Evolutionary conservation across 805 yeast species (phyloP).

Genomic region (Candida insectorum): DNA sequence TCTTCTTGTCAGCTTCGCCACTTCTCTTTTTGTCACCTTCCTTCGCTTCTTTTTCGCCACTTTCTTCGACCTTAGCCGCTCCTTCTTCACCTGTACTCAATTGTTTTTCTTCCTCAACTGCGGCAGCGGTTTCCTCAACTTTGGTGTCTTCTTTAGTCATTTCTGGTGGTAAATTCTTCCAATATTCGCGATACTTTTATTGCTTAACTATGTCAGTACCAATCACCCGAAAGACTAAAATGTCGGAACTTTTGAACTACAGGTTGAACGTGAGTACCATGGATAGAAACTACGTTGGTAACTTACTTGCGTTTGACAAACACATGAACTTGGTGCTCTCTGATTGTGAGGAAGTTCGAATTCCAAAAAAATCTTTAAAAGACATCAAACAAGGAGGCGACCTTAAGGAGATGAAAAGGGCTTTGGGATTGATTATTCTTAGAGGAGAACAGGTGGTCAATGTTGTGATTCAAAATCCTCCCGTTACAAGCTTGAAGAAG

Average conservation of each 20-base stretch:
- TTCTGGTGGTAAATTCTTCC: slow-evolving; percentile 1
- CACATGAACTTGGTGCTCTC: slow-evolving; percentile 82
- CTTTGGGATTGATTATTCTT: slow-evolving; percentile 75
- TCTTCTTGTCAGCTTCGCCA: slow-evolving; percentile 9
- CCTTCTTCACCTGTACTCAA: slow-evolving; percentile 2
- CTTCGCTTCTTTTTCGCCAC: slow-evolving; percentile 2
- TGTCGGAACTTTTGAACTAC: slow-evolving; percentile 70
- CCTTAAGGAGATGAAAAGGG: slow-evolving; percentile 51
- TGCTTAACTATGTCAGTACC: slow-evolving; percentile 1
- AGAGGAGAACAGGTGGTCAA: slow-evolving; percentile 87
- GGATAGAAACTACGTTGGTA: slow-evolving; percentile 81
- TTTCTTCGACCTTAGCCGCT: slow-evolving; percentile 6
- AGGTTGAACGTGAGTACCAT: slow-evolving; percentile 68
- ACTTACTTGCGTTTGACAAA: slow-evolving; percentile 82
- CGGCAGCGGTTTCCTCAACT: slow-evolving; percentile 11
- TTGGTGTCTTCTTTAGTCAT: slow-evolving; percentile 5
- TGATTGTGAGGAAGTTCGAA: slow-evolving; percentile 80
- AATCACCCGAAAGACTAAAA: slow-evolving; percentile 34
- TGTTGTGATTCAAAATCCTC: slow-evolving; percentile 61
- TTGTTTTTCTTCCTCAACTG: slow-evolving; percentile 1
- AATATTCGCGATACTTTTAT: slow-evolving; percentile 1
- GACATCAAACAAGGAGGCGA: slow-evolving; percentile 26
- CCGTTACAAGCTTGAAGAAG: slow-evolving; percentile 41
- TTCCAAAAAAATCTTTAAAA: slow-evolving; percentile 56
- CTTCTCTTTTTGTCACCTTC: slow-evolving; percentile 1